Base-by-base conservation (phyloP, 2,329 filamentous ascomycete genomes). In the Cladosporium phlei region DNA sequence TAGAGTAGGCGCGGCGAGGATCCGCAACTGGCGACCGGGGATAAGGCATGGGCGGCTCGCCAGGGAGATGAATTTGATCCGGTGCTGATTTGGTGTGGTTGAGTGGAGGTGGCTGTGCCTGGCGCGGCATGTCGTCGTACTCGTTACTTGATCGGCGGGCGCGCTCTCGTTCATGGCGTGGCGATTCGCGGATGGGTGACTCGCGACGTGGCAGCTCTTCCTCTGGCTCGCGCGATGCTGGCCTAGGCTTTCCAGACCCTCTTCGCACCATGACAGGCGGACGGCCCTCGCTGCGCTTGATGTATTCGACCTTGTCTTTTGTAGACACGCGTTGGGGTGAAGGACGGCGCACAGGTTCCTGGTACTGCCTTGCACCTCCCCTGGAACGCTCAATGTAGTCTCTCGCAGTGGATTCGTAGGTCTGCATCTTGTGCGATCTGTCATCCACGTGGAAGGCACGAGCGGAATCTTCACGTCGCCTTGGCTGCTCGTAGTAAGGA, bases 31-130 rank as follows among this genome's bases (percentile, higher is more conserved):
- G n/a, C n/a, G n/a, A n/a, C n/a, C n/a, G n/a, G n/a, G n/a, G n/a
- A n/a, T n/a, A n/a, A n/a, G n/a, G n/a, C n/a, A n/a, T n/a, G n/a
- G n/a, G n/a, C n/a, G n/a, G n/a, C n/a, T n/a, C n/a, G n/a, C n/a
- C n/a, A 17, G 59, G 54, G 8, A 59, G 48, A 17, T 54, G 55
- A 19, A 64, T 62, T 22, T 59, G 53, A 10, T 54, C 55, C 4
- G 63, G 60, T 3, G 61, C 60, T 2, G 61, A 60, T 16, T 57
- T 58, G 16, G 69, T 65, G 9, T 69, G 64, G 46, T 65, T 65
- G 48, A 74, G 62, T 4, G 60, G 35, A 2, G 69, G 65, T 19
- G 53, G 61, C 19, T 52, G 52, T 42, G 37, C 22, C 30, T 45
- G 35, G 34, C 57, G 53, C 19, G 30, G 22, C 1, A 30, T 11